Base-by-base conservation (phyloP, 306 rosid species). In the Quercus bicolor region DNA sequence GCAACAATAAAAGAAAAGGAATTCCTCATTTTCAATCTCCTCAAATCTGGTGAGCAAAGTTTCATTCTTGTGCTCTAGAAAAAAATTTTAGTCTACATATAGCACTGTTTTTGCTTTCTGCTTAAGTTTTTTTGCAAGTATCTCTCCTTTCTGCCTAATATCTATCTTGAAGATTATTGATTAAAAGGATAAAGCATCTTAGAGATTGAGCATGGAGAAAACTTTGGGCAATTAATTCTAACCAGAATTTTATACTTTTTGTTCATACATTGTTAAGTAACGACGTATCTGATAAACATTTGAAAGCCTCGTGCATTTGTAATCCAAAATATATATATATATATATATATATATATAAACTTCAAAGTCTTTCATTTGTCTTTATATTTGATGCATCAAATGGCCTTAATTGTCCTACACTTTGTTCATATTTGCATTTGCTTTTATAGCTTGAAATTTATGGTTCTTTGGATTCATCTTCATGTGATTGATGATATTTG, bases 1-100 rank as follows among this genome's bases (percentile, higher is more conserved):
- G 97, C 91, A 19, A 96, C 96, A 55, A 90, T 96, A 34, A 96
- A 89, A 86, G 99, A 96, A 85, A 96, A 85, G 87, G 99, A 96
- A 80, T 96, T 85, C 81, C 79, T 96, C 86, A 96, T 96, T 89
- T 83, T 77, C 56, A 93, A 96, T 87, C 98, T 96, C 62, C 90
- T 91, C 66, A 96, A 89, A 81, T 93, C 99, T 75, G 99, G 99
- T 93, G 59, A 85, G 96, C 74, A 31, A 76, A 60, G 43, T 69
- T 29, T 68, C 61, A 23, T 72, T 10, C 71, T 70, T 19, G 64
- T 53, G 9, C 51, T 70, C 31, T 6, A 23, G 20, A 15, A 61
- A 48, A 6, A 64, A 70, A 18, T 0, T 12, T 33, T 2, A 13
- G 20, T 70, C 14, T 45, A 15, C 34, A 70, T 20, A 6, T 6